Evolutionary conservation across 805 yeast genomes (phyloP).

Genomic region (Cyberlindnera americana): DNA sequence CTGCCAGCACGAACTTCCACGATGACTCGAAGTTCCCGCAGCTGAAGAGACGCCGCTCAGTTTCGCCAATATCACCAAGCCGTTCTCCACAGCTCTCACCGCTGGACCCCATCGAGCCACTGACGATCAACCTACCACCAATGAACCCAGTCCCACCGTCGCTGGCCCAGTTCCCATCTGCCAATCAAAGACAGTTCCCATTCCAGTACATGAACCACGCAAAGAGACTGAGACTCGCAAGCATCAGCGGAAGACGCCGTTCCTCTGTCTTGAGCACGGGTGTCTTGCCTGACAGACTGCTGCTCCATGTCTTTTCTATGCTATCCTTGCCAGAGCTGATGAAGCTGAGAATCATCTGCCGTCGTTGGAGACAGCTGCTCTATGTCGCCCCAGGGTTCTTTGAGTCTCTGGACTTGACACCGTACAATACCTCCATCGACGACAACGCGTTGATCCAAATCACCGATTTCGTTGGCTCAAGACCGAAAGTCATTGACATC

Average conservation of each 20-base stretch:
- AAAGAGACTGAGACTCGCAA: conserved; percentile 48
- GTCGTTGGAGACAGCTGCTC: conserved; percentile 66
- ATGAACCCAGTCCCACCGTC: conserved; percentile 38
- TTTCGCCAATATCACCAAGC: conserved; percentile 11
- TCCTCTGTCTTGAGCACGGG: conserved; percentile 57
- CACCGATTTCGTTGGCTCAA: conserved; percentile 65
- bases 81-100: conserved; percentile 12
- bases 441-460: conserved; percentile 56
- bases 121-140: conserved; percentile 35
- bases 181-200: conserved; percentile 24
- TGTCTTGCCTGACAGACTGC: conserved; percentile 57
- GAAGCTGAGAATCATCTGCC: conserved; percentile 55
- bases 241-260: conserved; percentile 44
- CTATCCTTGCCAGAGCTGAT: conserved; percentile 57
- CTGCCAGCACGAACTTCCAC: conserved; percentile 3
- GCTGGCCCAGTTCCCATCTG: conserved; percentile 31
- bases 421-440: conserved; percentile 58
- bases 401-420: conserved; percentile 50
- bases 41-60: conserved; percentile 17
- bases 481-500: conserved; percentile 58
- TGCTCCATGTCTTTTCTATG: conserved; percentile 49
- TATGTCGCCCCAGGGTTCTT: conserved; percentile 53
- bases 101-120: conserved; percentile 10
- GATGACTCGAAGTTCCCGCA: conserved; percentile 7
- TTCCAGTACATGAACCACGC: conserved; percentile 55